Percentiles rank a stretch among this genome's conserved stretches.
phyloP scores from a whole-genome alignment of 2,329 filamentous ascomycete genomes.

The Incumbomyces lentus region DNA sequence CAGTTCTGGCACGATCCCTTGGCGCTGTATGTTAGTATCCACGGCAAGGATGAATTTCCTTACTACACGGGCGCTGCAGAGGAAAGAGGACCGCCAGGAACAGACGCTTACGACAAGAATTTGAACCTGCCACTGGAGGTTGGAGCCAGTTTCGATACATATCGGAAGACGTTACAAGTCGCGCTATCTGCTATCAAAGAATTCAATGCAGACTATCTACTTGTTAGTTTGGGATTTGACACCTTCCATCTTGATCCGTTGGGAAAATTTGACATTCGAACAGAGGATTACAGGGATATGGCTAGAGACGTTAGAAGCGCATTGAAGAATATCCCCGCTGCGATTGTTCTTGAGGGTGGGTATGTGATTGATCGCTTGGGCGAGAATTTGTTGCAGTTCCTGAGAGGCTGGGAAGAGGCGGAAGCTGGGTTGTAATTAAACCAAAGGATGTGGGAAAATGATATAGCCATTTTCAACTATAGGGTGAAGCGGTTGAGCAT shows the following conservation, averaged over 20 bases:
- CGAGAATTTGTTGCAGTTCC: conserved; percentile 18
- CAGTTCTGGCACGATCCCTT: conserved; percentile 23
- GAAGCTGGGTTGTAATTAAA: background rate
- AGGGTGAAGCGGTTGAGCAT: too few relatives aligned
- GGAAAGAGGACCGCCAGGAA: conserved; percentile 9
- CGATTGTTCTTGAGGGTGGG: conserved; percentile 20
- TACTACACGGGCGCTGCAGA: conserved; percentile 20
- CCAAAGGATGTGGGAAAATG: too few relatives aligned
- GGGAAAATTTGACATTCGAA: conserved; percentile 18
- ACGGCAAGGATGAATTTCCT: conserved; percentile 27
- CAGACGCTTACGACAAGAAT: conserved; percentile 12
- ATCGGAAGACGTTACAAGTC: conserved; percentile 13
- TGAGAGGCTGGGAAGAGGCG: conserved; percentile 16
- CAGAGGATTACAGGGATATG: conserved; percentile 19
- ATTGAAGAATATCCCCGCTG: conserved; percentile 12
- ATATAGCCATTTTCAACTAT: too few relatives aligned
- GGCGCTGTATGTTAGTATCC: conserved; percentile 26
- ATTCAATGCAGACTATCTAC: conserved; percentile 14
- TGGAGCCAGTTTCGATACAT: conserved; percentile 14
- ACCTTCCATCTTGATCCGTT: conserved; percentile 20
- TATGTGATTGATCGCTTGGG: conserved; percentile 21
- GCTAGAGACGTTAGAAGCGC: conserved; percentile 11
- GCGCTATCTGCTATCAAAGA: conserved; percentile 10
- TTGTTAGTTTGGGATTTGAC: conserved; percentile 21
- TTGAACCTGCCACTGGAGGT: conserved; percentile 18